These are phyloP conservation scores for Aureobasidium pullulans DNA, from an alignment of 2,329 filamentous ascomycete species.

Conservation along the genomic window DNA sequence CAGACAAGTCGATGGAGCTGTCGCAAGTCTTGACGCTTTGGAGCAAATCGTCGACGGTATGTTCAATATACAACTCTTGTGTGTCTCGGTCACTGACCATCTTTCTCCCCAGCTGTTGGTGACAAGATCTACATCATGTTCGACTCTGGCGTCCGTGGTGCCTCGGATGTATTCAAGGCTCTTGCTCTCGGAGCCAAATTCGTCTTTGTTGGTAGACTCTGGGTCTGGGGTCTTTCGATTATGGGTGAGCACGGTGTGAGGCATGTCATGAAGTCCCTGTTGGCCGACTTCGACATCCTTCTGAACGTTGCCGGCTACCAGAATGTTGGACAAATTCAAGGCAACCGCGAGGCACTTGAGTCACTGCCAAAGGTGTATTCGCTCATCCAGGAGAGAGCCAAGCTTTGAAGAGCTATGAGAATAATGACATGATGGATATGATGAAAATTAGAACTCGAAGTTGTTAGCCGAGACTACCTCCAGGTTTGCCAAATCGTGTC, in stretches of 20 bases:
- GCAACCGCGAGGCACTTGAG: constrained; percentile 7
- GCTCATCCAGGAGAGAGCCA: constrained; percentile 2
- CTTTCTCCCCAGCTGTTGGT: constrained; percentile 34
- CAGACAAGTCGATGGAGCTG: constrained; percentile 55
- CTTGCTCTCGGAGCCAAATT: constrained; percentile 55
- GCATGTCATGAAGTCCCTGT: constrained; percentile 54
- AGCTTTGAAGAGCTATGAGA: background rate
- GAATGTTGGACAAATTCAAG: constrained; percentile 43
- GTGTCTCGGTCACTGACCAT: background rate
- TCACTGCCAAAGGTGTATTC: constrained; percentile 1
- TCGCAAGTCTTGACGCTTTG: constrained; percentile 52
- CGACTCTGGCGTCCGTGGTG: constrained; percentile 52
- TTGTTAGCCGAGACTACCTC: no score
- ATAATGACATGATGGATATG: background rate
- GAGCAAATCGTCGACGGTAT: constrained; percentile 49
- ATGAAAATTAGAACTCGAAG: background rate
- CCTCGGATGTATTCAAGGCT: constrained; percentile 54
- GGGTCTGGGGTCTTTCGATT: constrained; percentile 53
- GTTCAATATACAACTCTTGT: constrained; percentile 16
- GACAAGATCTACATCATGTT: constrained; percentile 50
- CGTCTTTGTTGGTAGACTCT: constrained; percentile 54
- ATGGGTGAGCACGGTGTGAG: constrained; percentile 54
- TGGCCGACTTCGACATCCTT: constrained; percentile 56
- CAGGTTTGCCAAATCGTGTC: no score
- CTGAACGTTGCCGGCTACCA: constrained; percentile 53